Percentiles rank a stretch among this genome's conserved stretches.
phyloP scores from a whole-genome alignment of 352 stramenopile species.

The Phytophthora parvispora region DNA sequence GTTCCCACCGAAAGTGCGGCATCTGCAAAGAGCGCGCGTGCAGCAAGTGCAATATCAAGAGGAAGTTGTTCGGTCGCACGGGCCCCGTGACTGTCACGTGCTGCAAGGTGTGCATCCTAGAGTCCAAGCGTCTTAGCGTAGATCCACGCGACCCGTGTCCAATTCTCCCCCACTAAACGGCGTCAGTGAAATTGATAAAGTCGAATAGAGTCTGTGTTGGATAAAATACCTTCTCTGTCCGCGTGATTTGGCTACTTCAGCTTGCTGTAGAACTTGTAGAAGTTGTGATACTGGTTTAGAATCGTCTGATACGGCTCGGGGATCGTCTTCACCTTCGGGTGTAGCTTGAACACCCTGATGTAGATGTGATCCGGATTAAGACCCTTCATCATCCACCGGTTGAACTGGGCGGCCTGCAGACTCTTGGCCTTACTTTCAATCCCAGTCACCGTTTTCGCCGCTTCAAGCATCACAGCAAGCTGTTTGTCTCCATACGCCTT shows the following conservation, averaged over 20 bases:
- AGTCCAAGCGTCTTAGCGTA: conserved; percentile 39
- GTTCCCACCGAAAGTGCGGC: conserved; percentile 33
- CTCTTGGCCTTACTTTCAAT: conserved; percentile 1
- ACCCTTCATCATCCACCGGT: neutral
- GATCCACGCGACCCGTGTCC: conserved; percentile 51
- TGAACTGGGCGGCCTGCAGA: neutral
- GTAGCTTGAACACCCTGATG: neutral
- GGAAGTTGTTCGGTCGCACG: conserved; percentile 35
- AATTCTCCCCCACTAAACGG: conserved; percentile 24
- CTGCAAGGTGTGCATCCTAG: conserved; percentile 55
- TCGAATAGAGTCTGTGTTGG: neutral
- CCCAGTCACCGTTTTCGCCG: neutral
- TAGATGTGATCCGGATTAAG: neutral
- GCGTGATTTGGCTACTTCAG: neutral
- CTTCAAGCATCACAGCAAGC: conserved; percentile 11
- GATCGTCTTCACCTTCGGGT: neutral
- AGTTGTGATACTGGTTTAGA: neutral
- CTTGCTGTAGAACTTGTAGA: neutral
- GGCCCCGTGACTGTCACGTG: conserved; percentile 41
- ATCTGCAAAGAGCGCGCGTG: conserved; percentile 45
- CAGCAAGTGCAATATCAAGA: conserved; percentile 53
- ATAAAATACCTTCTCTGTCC: too few species aligned
- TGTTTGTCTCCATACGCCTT: conserved; percentile 6
- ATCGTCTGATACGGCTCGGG: neutral
- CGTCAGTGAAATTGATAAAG: neutral